Percentiles rank a stretch among this genome's conserved stretches.
Evolutionary conservation across 768 basidiomycete genomes (phyloP).

Genomic region (Lactarius hengduanensis): DNA sequence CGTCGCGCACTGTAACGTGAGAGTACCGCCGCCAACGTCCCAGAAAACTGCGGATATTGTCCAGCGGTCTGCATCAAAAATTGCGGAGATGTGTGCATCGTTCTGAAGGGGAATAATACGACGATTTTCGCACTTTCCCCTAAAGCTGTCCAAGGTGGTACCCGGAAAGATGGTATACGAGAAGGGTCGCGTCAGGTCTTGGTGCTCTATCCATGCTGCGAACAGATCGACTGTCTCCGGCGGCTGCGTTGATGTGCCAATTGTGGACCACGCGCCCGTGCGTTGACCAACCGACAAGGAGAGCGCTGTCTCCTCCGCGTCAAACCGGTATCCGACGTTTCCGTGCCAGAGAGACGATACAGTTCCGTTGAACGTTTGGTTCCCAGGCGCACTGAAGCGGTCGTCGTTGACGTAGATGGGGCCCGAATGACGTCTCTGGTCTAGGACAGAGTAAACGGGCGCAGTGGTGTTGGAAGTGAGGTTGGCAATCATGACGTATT

Average conservation of each 20-base stretch:
- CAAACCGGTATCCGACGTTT: slow-evolving; percentile 59
- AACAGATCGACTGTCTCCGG: slow-evolving; percentile 60
- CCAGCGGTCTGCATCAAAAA: slow-evolving; percentile 44
- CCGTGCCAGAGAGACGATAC: slow-evolving; percentile 59
- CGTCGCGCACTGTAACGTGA: slow-evolving; percentile 36
- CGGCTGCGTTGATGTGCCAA: slow-evolving; percentile 53
- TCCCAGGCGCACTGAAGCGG: slow-evolving; percentile 8
- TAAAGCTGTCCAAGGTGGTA: slow-evolving; percentile 41
- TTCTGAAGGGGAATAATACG: slow-evolving; percentile 40
- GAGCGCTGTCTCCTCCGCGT: slow-evolving; percentile 32
- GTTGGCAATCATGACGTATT: slow-evolving; percentile 59
- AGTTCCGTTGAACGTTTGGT: slow-evolving; percentile 32
- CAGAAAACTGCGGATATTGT: slow-evolving; percentile 58
- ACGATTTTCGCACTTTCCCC: slow-evolving; percentile 35
- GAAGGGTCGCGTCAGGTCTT: slow-evolving; percentile 33
- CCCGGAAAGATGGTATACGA: slow-evolving; percentile 61
- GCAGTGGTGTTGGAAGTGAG: slow-evolving; percentile 45
- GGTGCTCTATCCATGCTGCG: slow-evolving; percentile 56
- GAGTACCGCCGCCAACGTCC: slow-evolving; percentile 46
- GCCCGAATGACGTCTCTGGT: slow-evolving; percentile 54
- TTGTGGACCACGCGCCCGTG: slow-evolving; percentile 55
- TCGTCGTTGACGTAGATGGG: slow-evolving; percentile 44
- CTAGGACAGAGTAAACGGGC: slow-evolving; percentile 62
- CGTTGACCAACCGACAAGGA: slow-evolving; percentile 47
- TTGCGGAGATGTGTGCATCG: slow-evolving; percentile 48